A percentile compares a stretch with the other conserved stretches of the same genome.
Conservation (phyloP, 73 alveolate species). For the Paramecium biaurelia region DNA sequence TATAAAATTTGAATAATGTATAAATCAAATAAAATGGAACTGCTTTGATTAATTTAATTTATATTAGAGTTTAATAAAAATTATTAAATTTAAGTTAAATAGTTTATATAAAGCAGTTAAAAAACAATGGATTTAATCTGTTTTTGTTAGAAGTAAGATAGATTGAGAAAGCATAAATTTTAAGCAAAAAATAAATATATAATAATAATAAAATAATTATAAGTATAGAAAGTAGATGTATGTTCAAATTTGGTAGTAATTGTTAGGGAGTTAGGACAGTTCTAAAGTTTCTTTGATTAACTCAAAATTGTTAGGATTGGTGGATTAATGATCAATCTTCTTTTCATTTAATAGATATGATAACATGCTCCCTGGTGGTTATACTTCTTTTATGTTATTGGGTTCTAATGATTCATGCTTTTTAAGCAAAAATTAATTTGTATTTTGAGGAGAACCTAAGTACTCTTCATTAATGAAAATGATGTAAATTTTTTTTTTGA, state of each 20-base stretch:
- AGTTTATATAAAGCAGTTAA: neutral
- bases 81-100: neutral
- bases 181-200: neutral
- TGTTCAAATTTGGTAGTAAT: neutral
- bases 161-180: neutral
- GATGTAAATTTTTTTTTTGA: neutral
- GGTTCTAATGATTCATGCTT: neutral
- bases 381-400: neutral
- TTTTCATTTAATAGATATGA: neutral
- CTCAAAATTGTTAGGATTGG: neutral
- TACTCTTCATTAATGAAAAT: neutral
- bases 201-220: neutral
- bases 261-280: neutral
- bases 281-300: neutral
- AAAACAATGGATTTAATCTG: neutral
- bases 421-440: neutral
- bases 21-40: neutral
- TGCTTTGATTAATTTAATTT: neutral
- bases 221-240: neutral
- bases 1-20: neutral
- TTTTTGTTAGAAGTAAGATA: neutral
- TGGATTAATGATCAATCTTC: neutral
- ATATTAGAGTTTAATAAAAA: neutral
- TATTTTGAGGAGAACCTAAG: conserved; percentile 20
- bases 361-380: conserved; percentile 4